Base-by-base conservation (phyloP, 176 grass and related monocot genomes). In the Rhynchospora breviuscula region DNA sequence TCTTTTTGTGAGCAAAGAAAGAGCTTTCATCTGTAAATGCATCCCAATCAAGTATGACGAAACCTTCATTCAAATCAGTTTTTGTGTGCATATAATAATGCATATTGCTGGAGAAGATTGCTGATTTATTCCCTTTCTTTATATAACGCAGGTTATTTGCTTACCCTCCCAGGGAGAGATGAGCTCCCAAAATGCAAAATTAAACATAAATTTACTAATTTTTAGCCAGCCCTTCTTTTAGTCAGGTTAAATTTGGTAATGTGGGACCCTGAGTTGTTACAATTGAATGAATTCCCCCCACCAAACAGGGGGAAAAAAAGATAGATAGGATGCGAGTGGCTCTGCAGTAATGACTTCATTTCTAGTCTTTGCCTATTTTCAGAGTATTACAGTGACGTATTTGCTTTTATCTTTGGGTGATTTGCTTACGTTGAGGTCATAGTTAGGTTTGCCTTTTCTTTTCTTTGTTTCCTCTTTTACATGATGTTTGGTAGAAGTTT, bases 1-100 rank as follows among this genome's bases (percentile, higher is more conserved):
- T 89, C 87, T 88, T 78, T 82, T 60, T 60, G 49, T 31, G 85
- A 88, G 60, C 80, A 14, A 67, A 82, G 89, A 85, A 83, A 85
- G 78, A 88, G 88, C 86, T 74, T 56, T 61, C 76, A 68, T 93
- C 79, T 94, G 89, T 91, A 94, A 84, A 94, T 91, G 92, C 74
- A 71, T 84, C 84, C 78, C 90, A 63, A 81, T 89, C 85, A 91
- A 92, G 91, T 91, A 93, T 86, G 23, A 93, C 85, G 23, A 33
- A 11, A 59, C 59, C 51, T 78, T 57, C 23, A 35, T 78, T 78
- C 13, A 35, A 18, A 22, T 10, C 33, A 44, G 46, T 22, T 59
- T 43, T 45, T 82, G 10, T 17, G 29, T 89, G 4, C 59, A 85
- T 17, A 81, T 45, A 61, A 81, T 45, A 61, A n/a, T 35, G 83